Evolutionary conservation across 495 filamentous ascomycete species (phyloP), one percentile per base, ranked within the genome.

Genomic region (Xylaria nigripes): DNA sequence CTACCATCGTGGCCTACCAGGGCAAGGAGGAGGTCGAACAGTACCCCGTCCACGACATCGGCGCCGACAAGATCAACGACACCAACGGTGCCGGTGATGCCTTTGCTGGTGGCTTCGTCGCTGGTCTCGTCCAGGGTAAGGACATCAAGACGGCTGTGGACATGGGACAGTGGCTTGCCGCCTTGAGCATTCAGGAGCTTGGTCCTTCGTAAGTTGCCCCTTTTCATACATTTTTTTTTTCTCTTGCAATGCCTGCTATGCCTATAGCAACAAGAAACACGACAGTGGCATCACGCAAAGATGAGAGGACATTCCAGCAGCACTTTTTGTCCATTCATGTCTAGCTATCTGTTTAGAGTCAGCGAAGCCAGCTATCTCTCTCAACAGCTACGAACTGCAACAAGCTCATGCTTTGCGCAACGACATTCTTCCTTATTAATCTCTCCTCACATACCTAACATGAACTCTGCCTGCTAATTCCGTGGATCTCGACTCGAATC

Each of bases 51-150:
- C 88, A 85, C 64, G 74, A 77, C 54, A 85, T 97, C 65, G 72
- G 77, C 51, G 74, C 81, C 68, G 76, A 81, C 25, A 73, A 86
- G 71, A 96, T 98, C 68, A 83, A 82, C 66, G 93, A 99, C 73
- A 97, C 93, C 63, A 99, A 90, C 67, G 93, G 93, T 65, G 93
- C 93, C 54, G 93, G 90, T 70, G 93, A 98, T 70, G 93, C 94
- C 30, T 98, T 97, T 64, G 91, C 91, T 49, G 93, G 91, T 66
- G 93, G 93, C 55, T 91, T 98, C 73, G 73, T 83, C 44, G 92
- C 92, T 45, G 93, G 90, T 60, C 73, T 98, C 55, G 88, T 95
- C 44, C 77, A 87, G 66, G 90, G 87, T 66, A 86, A 90, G 74
- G 68, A 82, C 40, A 73, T 98, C 12, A 84, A 85, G 46, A 78